These are phyloP conservation scores for Coniochaeta hoffmannii DNA, from an alignment of 2,329 filamentous ascomycete species.

Conservation along the genomic window DNA sequence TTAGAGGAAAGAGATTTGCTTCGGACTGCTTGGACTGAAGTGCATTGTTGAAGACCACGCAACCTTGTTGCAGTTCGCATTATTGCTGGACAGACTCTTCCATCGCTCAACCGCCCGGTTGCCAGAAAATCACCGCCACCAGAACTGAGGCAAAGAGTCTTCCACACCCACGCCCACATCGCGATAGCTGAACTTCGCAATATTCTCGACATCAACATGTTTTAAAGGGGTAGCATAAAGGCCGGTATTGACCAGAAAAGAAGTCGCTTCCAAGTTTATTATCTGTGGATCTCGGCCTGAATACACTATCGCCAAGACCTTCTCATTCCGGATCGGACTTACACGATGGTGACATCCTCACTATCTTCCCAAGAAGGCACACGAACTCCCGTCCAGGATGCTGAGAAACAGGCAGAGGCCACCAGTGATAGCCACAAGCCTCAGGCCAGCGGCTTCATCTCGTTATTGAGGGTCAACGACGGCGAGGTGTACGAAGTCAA, in stretches of 20 bases:
- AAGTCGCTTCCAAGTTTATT: neutral
- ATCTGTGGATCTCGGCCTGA: neutral
- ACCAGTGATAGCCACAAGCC: neutral
- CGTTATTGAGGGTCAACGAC: conserved; percentile 20
- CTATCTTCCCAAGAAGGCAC: neutral
- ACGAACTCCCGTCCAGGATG: neutral
- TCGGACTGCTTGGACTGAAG: too few relatives aligned
- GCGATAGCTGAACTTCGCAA: too few relatives aligned
- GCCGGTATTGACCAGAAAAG: neutral
- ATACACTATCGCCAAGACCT: neutral
- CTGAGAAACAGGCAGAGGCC: conserved; percentile 4
- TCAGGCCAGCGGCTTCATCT: conserved; percentile 11
- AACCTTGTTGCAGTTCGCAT: too few relatives aligned
- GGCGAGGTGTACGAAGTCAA: conserved; percentile 24
- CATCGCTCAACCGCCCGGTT: too few relatives aligned
- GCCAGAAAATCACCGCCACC: too few relatives aligned
- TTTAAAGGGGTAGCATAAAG: neutral
- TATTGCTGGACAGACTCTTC: too few relatives aligned
- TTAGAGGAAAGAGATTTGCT: neutral
- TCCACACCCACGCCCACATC: too few relatives aligned
- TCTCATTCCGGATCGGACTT: neutral
- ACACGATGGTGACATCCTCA: neutral
- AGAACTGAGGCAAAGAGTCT: too few relatives aligned
- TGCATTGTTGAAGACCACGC: too few relatives aligned
- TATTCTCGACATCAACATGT: too few relatives aligned